Conservation (phyloP, 169 alveolate genomes). For the Plasmodium ovale region DNA sequence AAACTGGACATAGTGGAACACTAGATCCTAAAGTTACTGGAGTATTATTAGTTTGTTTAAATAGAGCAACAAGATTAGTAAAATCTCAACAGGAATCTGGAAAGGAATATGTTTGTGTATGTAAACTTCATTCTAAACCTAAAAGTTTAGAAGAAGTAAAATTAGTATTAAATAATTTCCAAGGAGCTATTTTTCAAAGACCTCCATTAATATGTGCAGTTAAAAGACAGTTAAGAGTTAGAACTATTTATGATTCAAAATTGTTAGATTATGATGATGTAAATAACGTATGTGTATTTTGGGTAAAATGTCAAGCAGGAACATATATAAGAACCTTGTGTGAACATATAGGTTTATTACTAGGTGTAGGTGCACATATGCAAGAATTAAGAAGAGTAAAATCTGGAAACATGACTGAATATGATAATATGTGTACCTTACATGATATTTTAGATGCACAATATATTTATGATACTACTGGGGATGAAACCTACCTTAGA, state of each 20-base stretch:
- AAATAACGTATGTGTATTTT: conserved; percentile 96
- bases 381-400: conserved; percentile 99
- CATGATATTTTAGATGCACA: conserved; percentile 99
- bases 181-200: conserved; percentile 99
- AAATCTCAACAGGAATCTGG: conserved; percentile 99
- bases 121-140: conserved; percentile 95
- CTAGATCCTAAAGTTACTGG: conserved; percentile 99
- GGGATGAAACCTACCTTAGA: conserved; percentile 97
- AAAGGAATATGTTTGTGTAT: conserved; percentile 98
- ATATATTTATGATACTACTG: conserved; percentile 93
- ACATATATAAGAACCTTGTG: conserved; percentile 99
- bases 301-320: conserved; percentile 99
- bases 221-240: conserved; percentile 98
- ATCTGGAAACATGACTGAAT: conserved; percentile 97
- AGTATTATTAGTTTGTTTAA: conserved; percentile 98
- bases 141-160: conserved; percentile 72
- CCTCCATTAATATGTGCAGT: conserved; percentile 99
- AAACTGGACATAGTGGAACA: conserved; percentile 99
- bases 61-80: conserved; percentile 99
- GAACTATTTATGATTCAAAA: conserved; percentile 98
- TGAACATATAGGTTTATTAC: conserved; percentile 98
- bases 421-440: conserved; percentile 98
- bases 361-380: conserved; percentile 99
- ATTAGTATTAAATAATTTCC: conserved; percentile 94
- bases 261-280: conserved; percentile 97